Evolutionary conservation across 2,329 filamentous ascomycete species (phyloP).

Genomic region (Botrytis aclada): DNA sequence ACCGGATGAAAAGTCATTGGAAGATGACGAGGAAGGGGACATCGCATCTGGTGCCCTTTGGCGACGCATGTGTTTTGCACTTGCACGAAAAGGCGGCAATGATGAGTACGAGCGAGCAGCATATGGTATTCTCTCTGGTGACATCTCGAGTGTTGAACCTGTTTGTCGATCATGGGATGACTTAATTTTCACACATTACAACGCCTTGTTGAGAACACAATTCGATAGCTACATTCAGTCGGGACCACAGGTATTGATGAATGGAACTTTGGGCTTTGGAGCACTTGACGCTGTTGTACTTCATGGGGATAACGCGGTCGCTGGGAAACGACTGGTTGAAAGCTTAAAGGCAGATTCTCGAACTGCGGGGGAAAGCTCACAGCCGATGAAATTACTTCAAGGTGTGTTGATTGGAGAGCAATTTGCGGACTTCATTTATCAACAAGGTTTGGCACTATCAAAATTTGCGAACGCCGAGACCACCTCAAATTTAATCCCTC

Average conservation of each 20-base stretch:
- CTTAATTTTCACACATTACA: conserved; percentile 82
- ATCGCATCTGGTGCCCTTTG: conserved; percentile 59
- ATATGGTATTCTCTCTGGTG: conserved; percentile 85
- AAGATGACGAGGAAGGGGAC: conserved; percentile 46
- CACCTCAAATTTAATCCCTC: conserved; percentile 45
- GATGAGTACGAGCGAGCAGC: conserved; percentile 84
- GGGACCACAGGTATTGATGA: conserved; percentile 51
- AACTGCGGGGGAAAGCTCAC: conserved; percentile 56
- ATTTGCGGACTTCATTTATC: conserved; percentile 54
- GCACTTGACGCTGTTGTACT: conserved; percentile 64
- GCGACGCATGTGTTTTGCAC: conserved; percentile 72
- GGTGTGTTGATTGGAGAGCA: conserved; percentile 68
- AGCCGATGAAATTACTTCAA: conserved; percentile 72
- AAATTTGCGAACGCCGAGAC: conserved; percentile 46
- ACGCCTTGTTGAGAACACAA: conserved; percentile 74
- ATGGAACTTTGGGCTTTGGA: conserved; percentile 55
- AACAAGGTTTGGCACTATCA: conserved; percentile 55
- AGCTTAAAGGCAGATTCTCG: conserved; percentile 55
- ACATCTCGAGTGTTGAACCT: conserved; percentile 71
- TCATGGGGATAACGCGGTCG: conserved; percentile 52
- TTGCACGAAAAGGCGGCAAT: conserved; percentile 65
- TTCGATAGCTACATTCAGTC: conserved; percentile 69
- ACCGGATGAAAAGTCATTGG: conserved; percentile 50
- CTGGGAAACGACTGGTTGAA: conserved; percentile 58
- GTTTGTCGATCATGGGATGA: conserved; percentile 83